Evolutionary conservation across 345 rosid species (phyloP).

Genomic region (Bruguiera sexangula): DNA sequence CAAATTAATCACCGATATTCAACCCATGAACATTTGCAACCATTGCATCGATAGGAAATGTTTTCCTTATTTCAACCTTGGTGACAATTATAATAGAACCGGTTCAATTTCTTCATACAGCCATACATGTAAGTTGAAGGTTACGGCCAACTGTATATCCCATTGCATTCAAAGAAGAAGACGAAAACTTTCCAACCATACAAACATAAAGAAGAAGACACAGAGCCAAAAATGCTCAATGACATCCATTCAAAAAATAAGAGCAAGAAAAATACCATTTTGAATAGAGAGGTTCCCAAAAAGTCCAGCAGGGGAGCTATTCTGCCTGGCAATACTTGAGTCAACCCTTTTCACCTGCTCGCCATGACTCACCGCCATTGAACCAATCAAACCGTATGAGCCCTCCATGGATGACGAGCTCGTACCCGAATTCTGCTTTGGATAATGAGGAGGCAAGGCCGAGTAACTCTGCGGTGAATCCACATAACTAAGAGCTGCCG

Average conservation of each 20-base stretch:
- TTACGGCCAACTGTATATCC: too few relatives aligned
- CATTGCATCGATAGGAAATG: too few relatives aligned
- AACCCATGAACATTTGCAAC: too few relatives aligned
- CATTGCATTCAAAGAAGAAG: too few relatives aligned
- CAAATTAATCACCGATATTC: too few relatives aligned
- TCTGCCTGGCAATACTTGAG: conserved; percentile 61
- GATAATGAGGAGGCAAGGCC: conserved; percentile 86
- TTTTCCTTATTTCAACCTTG: too few relatives aligned
- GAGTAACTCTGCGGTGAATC: conserved; percentile 42
- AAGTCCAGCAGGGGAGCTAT: conserved; percentile 80
- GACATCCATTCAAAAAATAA: neutral
- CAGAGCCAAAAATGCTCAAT: neutral
- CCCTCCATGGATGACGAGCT: conserved; percentile 47
- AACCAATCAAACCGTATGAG: conserved; percentile 39
- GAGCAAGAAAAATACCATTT: conserved; percentile 55
- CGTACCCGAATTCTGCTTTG: conserved; percentile 47
- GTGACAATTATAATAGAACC: too few relatives aligned
- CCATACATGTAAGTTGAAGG: too few relatives aligned
- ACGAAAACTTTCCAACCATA: too few relatives aligned
- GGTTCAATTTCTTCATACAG: too few relatives aligned
- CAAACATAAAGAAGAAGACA: neutral
- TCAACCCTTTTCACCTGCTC: conserved; percentile 39
- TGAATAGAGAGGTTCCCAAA: conserved; percentile 51
- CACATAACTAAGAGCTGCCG: conserved; percentile 26
- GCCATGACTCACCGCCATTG: conserved; percentile 36